Base-by-base conservation (phyloP, 148 eudicot genomes). In the Simmondsia chinensis region DNA sequence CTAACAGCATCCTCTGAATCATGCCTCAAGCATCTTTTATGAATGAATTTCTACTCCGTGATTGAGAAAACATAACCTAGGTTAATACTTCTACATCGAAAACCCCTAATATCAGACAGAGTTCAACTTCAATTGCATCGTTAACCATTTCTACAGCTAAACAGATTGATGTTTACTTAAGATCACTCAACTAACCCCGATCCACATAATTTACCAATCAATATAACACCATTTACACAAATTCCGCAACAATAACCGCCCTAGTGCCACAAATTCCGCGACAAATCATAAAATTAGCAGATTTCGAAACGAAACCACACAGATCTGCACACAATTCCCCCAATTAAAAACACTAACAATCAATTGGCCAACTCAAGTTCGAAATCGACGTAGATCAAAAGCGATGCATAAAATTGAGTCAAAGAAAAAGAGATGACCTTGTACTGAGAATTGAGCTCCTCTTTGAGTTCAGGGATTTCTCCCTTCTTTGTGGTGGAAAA, bases 401-500 rank as follows among this genome's bases (percentile, higher is more conserved):
- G 2, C 2, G 7, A 18, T 24, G 9, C 9, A 27, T 4, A 26
- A 12, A 31, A 43, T 3, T 4, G 2, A 8, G 29, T 15, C 13
- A 24, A 39, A 24, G 19, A 14, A 25, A 19, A 15, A 8, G 31
- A 29, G 9, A 42, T 17, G 11, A 91, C 95, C 96, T 91, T 91
- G 72, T 91, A 91, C 75, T 91, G 99, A 38, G 99, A 91, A 79
- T 91, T 91, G 68, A 91, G 99, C 63, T 91, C 99, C 48, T 85
- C 99, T 56, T 91, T 91, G 71, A 91, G 94, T 63, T 91, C 99
- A 31, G 99, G 97, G 52, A 91, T 91, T 77, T 91, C 99, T 1
- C 99, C 99, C 79, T 91, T 91, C 64, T 82, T 91, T 17, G 99
- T 91, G 43, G 99, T 91, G 35, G 99, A 91, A 81, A 91, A 91